Conservation (phyloP, 352 stramenopile species). For the Globisporangium spinosum region DNA sequence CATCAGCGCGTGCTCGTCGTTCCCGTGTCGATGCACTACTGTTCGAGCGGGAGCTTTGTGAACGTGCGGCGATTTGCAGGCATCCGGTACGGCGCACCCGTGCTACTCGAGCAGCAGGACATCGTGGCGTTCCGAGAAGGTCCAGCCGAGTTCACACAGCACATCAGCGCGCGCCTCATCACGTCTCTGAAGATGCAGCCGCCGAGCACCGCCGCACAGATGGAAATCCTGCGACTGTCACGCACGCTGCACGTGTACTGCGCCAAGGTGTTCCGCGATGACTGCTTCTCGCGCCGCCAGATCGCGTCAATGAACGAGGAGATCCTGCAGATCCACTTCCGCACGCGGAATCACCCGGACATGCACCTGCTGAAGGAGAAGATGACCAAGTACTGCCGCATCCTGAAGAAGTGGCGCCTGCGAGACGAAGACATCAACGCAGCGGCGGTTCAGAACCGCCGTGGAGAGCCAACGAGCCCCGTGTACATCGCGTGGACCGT, state of each 20-base stretch:
- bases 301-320: constrained; percentile 81
- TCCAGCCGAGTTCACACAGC: constrained; percentile 55
- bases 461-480: constrained; percentile 33
- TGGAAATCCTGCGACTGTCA: constrained; percentile 64
- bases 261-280: constrained; percentile 56
- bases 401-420: constrained; percentile 59
- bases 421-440: constrained; percentile 72
- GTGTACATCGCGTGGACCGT: constrained; percentile 47
- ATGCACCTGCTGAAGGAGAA: constrained; percentile 67
- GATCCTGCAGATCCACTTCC: constrained; percentile 75
- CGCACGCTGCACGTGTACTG: constrained; percentile 70
- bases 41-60: constrained; percentile 41
- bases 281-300: constrained; percentile 68
- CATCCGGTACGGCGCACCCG: constrained; percentile 58
- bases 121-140: constrained; percentile 56
- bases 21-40: constrained; percentile 64
- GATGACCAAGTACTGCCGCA: constrained; percentile 57
- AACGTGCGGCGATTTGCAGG: constrained; percentile 47
- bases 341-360: constrained; percentile 61
- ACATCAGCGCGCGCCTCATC: constrained; percentile 49
- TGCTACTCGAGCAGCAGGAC: constrained; percentile 57
- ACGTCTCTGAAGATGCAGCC: constrained; percentile 60
- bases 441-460: constrained; percentile 36
- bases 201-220: constrained; percentile 50
- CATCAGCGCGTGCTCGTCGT: constrained; percentile 52